Evolutionary conservation across 768 basidiomycete species (phyloP).

Genomic region (Pulveroboletus ravenelii): DNA sequence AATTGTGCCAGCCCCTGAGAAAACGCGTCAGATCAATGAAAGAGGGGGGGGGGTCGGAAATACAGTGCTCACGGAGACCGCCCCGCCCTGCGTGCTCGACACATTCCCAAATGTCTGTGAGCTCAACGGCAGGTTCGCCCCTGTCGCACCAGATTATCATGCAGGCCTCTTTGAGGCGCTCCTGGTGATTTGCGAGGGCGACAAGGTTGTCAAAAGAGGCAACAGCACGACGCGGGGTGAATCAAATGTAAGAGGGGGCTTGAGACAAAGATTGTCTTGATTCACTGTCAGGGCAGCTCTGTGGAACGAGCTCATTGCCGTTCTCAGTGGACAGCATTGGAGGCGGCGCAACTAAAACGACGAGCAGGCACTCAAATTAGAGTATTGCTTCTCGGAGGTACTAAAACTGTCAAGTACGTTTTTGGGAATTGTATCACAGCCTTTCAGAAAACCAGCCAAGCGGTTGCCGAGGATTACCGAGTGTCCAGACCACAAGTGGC

Average conservation of each 20-base stretch:
- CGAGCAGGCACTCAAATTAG: neutral
- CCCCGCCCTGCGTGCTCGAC: constrained; percentile 67
- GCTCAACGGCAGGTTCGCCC: constrained; percentile 69
- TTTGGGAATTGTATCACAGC: too few relatives aligned
- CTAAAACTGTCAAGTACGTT: too few relatives aligned
- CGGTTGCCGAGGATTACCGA: too few relatives aligned
- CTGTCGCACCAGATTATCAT: constrained; percentile 80
- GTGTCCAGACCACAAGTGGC: too few relatives aligned
- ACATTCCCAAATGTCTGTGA: constrained; percentile 60
- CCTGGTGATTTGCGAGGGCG: constrained; percentile 80
- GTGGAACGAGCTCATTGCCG: constrained; percentile 2
- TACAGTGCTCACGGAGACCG: constrained; percentile 55
- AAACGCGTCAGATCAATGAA: neutral
- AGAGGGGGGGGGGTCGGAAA: neutral
- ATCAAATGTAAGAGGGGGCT: constrained; percentile 39
- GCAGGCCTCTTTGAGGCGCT: constrained; percentile 64
- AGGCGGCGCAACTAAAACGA: too few relatives aligned
- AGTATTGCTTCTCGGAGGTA: neutral
- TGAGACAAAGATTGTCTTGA: constrained; percentile 19
- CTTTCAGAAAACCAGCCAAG: too few relatives aligned
- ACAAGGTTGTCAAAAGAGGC: constrained; percentile 81
- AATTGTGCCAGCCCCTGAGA: constrained; percentile 70
- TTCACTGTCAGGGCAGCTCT: neutral
- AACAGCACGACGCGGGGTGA: constrained; percentile 55
- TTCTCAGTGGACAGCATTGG: constrained; percentile 5